Evolutionary conservation across 768 basidiomycete genomes (phyloP), one percentile per base, ranked within the genome.

Genomic region (Pleurotus citrinopileatus): DNA sequence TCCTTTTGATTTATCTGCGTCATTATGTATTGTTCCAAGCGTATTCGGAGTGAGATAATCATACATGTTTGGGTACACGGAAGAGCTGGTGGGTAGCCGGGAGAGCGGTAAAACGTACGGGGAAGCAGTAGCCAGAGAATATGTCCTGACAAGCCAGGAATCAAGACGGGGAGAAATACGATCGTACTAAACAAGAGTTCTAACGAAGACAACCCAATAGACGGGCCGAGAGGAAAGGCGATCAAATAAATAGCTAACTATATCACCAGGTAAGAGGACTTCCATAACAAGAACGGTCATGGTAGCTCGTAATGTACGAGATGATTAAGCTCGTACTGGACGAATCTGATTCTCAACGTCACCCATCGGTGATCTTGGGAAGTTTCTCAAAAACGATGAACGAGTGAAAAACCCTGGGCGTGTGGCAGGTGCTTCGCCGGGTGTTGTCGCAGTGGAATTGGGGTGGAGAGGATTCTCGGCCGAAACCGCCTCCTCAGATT

Each of bases 261-360:
- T 34, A 25, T 26, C n/a, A 22, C 23, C 19, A n/a, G 22, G 7
- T 28, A 9, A 19, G 10, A 17, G n/a, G 12, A 47, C 45, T 6
- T n/a, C 26, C 3, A 15, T n/a, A n/a, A 29, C 28, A 6, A 32
- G n/a, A 17, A 23, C 8, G 45, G n/a, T 12, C n/a, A n/a, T 37
- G 32, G 38, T n/a, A n/a, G 17, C 12, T 7, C 17, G 38, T 7
- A 40, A 6, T 26, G 22, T 8, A 26, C 9, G 28, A 27, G 32
- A 57, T 8, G 59, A 61, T 50, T 59, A 61, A 15, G 63, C 62
- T 7, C 63, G 56, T 4, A 57, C 55, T 25, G 60, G 57, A 2
- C 55, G 62, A 34, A 57, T 60, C 59, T 72, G 70, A 40, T 60
- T 72, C 58, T 72, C 70, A 15, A 70, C 60, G 47, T 71, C 71